A percentile compares a stretch with the other conserved stretches of the same genome.
Evolutionary conservation across 805 yeast genomes (phyloP).

Genomic region (Ogataea dorogensis): DNA sequence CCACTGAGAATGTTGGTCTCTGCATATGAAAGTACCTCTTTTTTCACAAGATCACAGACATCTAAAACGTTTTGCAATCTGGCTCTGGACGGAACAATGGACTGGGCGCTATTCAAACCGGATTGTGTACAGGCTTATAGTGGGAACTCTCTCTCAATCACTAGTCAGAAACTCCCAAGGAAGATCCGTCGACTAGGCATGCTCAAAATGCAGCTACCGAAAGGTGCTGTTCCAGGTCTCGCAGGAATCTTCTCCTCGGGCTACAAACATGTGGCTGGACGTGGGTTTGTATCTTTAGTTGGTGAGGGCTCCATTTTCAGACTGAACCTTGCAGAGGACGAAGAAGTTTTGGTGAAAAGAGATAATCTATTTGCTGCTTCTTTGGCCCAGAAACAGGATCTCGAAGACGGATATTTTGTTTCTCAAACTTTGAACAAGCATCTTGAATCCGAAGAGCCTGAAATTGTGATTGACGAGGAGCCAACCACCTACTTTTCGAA

Average conservation of each 20-base stretch:
- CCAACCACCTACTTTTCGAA: conserved; percentile 8
- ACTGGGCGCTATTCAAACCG: conserved; percentile 58
- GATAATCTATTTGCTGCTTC: conserved; percentile 49
- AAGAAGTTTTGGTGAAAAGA: conserved; percentile 47
- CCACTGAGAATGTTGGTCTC: conserved; percentile 46
- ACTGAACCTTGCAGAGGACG: conserved; percentile 43
- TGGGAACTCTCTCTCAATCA: conserved; percentile 50
- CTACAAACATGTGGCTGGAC: conserved; percentile 50
- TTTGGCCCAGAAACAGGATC: conserved; percentile 47
- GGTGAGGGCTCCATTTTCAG: conserved; percentile 56
- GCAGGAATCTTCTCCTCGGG: conserved; percentile 38
- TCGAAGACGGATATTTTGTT: conserved; percentile 27
- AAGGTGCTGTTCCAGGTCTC: conserved; percentile 41
- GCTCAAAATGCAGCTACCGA: conserved; percentile 21
- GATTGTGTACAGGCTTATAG: conserved; percentile 49
- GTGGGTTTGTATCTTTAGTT: conserved; percentile 54
- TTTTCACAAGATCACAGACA: conserved; percentile 12
- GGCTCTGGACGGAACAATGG: conserved; percentile 54
- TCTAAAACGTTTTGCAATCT: conserved; percentile 44
- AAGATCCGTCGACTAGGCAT: conserved; percentile 37
- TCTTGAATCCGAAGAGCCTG: conserved; percentile 11
- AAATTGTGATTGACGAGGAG: conserved; percentile 15
- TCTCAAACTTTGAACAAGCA: conserved; percentile 18
- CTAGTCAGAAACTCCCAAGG: conserved; percentile 40
- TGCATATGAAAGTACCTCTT: conserved; percentile 28